Conservation (phyloP, 2,329 filamentous ascomycete genomes). For the Cercospora sesami region DNA sequence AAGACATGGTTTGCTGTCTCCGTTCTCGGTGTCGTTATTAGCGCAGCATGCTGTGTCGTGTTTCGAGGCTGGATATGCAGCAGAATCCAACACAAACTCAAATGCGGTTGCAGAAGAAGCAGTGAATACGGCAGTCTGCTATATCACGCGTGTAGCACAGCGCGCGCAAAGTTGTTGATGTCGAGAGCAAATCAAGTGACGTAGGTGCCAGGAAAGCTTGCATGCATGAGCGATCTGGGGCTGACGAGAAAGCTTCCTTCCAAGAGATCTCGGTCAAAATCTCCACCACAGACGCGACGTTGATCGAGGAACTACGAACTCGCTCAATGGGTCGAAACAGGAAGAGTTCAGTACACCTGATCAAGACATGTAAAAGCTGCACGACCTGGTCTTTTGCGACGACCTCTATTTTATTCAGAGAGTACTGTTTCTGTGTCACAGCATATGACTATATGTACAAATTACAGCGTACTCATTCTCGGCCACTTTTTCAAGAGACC, state of each 20-base stretch:
- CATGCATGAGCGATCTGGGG: constrained; percentile 7
- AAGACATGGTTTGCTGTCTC: constrained; percentile 34
- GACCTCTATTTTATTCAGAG: background rate
- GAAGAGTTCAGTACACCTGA: background rate
- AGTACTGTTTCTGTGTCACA: background rate
- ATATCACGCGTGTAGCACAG: background rate
- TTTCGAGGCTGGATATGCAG: too few species aligned
- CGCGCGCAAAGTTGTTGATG: background rate
- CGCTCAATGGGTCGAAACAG: background rate
- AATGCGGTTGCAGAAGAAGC: too few species aligned
- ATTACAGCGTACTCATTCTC: background rate
- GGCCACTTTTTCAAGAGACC: background rate
- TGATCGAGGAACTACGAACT: background rate
- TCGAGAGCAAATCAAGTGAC: background rate
- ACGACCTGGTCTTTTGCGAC: background rate
- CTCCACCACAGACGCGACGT: background rate
- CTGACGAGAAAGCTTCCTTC: background rate
- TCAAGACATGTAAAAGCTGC: background rate
- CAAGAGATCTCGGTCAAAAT: background rate
- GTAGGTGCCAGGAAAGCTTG: background rate
- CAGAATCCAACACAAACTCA: too few species aligned
- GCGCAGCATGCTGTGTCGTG: background rate
- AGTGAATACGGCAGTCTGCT: too few species aligned
- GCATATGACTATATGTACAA: background rate
- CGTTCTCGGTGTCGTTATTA: background rate